Conservation (phyloP, 495 filamentous ascomycete species). For the Penicillium goetzii region DNA sequence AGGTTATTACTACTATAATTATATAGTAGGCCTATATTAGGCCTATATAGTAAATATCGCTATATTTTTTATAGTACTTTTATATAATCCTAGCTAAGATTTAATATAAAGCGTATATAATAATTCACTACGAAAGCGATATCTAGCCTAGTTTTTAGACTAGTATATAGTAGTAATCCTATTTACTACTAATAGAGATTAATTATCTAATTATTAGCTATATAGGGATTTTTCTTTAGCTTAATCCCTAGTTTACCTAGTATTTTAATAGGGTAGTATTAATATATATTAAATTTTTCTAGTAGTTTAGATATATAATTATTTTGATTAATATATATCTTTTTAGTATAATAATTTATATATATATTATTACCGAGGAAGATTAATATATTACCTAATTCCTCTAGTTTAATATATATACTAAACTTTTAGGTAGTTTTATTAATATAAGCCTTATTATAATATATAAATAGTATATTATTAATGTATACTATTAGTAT, state of each 20-base stretch:
- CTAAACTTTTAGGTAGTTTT: neutral
- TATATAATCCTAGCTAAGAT: neutral
- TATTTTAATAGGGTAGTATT: neutral
- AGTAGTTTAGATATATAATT: neutral
- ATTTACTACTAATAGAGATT: neutral
- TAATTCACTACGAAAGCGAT: neutral
- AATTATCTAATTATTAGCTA: neutral
- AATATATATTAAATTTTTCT: neutral
- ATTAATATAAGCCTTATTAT: neutral
- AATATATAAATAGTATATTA: neutral
- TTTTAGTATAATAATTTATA: neutral
- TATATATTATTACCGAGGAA: neutral
- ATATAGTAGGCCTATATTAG: neutral
- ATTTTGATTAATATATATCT: neutral
- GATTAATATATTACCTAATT: neutral
- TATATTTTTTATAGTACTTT: neutral
- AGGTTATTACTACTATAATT: neutral
- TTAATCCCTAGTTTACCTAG: neutral
- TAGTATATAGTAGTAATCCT: neutral
- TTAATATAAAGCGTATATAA: neutral
- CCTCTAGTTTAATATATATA: conserved; percentile 4
- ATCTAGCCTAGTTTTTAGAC: neutral
- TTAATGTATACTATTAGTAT: neutral
- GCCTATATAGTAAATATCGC: neutral
- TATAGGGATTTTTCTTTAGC: neutral